Conservation (phyloP, 768 basidiomycete species). For the Mycena amicta region DNA sequence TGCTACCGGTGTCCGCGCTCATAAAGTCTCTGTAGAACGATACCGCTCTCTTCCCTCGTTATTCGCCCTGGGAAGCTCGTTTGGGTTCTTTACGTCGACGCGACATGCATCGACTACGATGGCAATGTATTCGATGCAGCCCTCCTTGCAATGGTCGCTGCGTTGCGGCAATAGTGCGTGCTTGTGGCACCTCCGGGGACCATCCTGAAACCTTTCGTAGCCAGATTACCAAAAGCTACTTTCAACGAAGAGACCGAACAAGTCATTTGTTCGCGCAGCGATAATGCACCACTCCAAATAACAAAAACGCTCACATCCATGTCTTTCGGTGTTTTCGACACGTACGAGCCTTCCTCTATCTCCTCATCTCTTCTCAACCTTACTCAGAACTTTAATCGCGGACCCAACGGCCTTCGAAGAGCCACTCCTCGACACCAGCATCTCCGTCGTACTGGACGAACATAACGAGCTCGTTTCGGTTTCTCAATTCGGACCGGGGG, state of each 20-base stretch:
- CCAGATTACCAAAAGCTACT: conserved; percentile 67
- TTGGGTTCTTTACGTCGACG: conserved; percentile 95
- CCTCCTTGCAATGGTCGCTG: conserved; percentile 83
- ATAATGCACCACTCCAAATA: conserved; percentile 49
- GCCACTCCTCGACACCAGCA: conserved; percentile 72
- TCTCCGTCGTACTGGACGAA: conserved; percentile 65
- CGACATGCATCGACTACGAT: conserved; percentile 96
- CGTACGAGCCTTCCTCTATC: conserved; percentile 47
- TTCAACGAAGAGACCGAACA: conserved; percentile 68
- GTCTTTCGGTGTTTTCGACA: conserved; percentile 84
- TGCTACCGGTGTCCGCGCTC: neutral
- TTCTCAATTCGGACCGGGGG: conserved; percentile 55
- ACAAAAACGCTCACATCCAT: conserved; percentile 48
- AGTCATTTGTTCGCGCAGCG: conserved; percentile 62
- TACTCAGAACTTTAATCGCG: conserved; percentile 62
- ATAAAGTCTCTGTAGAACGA: conserved; percentile 7
- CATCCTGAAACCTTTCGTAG: conserved; percentile 38
- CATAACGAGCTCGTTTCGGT: conserved; percentile 50
- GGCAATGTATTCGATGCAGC: conserved; percentile 94
- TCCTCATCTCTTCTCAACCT: neutral
- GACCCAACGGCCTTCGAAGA: conserved; percentile 94
- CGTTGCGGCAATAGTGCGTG: conserved; percentile 80
- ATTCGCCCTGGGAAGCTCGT: conserved; percentile 81
- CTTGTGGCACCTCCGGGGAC: neutral
- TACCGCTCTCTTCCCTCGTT: conserved; percentile 71